Base-by-base conservation (phyloP, 805 yeast genomes). In the Starmerella stellata region DNA sequence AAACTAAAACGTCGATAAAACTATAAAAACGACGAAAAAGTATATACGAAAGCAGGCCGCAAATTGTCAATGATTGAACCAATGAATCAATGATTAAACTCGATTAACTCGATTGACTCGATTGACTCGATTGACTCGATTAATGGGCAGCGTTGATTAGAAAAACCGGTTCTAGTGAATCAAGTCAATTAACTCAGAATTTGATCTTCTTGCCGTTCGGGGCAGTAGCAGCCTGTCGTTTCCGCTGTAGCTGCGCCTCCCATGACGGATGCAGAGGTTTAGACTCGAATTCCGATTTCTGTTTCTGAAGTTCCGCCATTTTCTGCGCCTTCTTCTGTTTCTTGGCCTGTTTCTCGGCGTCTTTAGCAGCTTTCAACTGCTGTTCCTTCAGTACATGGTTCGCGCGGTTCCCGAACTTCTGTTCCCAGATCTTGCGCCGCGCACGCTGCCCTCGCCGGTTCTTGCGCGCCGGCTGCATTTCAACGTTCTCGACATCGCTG, bases 381-480 rank as follows among this genome's bases (percentile, higher is more conserved):
- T 64, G 59, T 49, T 79, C 79, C 47, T 74, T 69, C 52, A 70
- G 65, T 19, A 85, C 69, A 56, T 90, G 98, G 40, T 72, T 75
- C n/a, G 98, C 98, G 20, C 65, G 62, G 16, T 57, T 57, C 21
- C 96, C 96, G 54, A 66, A 90, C 57, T 90, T 87, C 60, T 70
- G 63, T 54, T 83, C 98, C 96, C 96, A 90, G 38, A 90, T 82
- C 64, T 79, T 78, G 57, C 87, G 90, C 61, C 98, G 74, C 1
- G 95, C 98, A 43, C 96, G 68, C 62, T 90, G 98, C 20, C 98
- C 98, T 57, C 95, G 73, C 61, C 98, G 69, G 57, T 90, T 90
- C 51, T 83, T 82, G 45, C 87, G 69, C 44, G 58, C 60, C 5
- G 54, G 44, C 16, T 34, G 48, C 16, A 21, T 28, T 18, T 37